phyloP scores from a whole-genome alignment of 2,329 filamentous ascomycete species.

The Fusarium sp. region DNA sequence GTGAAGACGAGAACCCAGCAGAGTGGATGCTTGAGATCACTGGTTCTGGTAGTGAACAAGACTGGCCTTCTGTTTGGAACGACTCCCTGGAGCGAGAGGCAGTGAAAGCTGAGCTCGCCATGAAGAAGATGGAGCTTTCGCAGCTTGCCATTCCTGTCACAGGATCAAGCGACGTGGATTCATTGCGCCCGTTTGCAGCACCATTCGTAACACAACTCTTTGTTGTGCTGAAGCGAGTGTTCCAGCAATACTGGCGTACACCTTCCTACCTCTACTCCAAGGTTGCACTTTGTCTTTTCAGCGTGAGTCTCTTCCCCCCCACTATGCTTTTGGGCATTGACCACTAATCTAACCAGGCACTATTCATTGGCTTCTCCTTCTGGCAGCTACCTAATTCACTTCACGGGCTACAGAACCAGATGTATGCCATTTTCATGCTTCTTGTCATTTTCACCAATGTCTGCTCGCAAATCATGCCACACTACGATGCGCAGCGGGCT shows the following conservation, averaged over 20 bases:
- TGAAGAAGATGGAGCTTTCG: constrained; percentile 13
- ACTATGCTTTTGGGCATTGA: rapidly evolving
- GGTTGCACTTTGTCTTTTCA: constrained; percentile 47
- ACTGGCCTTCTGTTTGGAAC: constrained; percentile 55
- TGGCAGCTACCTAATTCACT: constrained; percentile 65
- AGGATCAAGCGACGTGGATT: constrained; percentile 34
- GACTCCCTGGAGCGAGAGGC: constrained; percentile 53
- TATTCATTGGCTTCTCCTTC: constrained; percentile 71
- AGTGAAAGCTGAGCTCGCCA: constrained; percentile 24
- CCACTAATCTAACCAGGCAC: background rate
- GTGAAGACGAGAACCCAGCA: constrained; percentile 68
- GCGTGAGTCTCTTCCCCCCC: constrained; percentile 12
- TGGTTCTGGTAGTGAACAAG: constrained; percentile 54
- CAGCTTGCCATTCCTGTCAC: constrained; percentile 9
- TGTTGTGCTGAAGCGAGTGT: constrained; percentile 50
- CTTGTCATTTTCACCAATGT: constrained; percentile 42
- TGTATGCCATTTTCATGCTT: constrained; percentile 75
- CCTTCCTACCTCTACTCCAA: constrained; percentile 72
- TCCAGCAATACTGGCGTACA: constrained; percentile 47
- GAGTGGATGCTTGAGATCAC: constrained; percentile 70
- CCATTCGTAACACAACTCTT: constrained; percentile 46
- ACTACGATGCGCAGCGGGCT: constrained; percentile 74
- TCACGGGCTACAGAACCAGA: constrained; percentile 76
- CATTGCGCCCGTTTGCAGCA: constrained; percentile 40
- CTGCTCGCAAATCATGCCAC: constrained; percentile 63